Percentiles rank a stretch among this genome's conserved stretches.
These are phyloP conservation scores for Kazachstania viticola DNA, from an alignment of 805 yeast genomes.

Conservation along the genomic window DNA sequence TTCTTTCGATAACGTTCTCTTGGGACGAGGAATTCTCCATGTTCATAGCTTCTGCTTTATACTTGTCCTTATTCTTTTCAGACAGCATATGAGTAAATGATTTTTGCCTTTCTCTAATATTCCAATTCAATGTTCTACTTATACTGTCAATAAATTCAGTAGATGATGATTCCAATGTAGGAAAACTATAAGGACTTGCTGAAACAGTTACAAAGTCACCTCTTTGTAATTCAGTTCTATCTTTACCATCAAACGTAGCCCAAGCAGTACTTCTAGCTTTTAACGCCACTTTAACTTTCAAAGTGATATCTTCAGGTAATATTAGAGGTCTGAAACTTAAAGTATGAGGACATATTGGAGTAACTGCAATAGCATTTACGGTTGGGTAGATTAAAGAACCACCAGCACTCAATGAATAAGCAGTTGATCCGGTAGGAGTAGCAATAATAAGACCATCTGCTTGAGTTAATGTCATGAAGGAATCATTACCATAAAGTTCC, in stretches of 20 bases:
- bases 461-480: conserved; percentile 76
- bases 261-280: conserved; percentile 84
- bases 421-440: conserved; percentile 94
- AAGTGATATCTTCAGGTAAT: conserved; percentile 83
- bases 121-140: conserved; percentile 85
- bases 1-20: conserved; percentile 2
- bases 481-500: conserved; percentile 81
- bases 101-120: conserved; percentile 78
- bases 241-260: conserved; percentile 94
- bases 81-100: conserved; percentile 57
- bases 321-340: conserved; percentile 85
- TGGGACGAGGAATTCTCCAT: background rate
- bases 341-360: conserved; percentile 95
- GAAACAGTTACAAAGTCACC: conserved; percentile 81
- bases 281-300: conserved; percentile 73
- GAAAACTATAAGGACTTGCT: conserved; percentile 88
- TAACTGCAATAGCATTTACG: conserved; percentile 81
- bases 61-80: conserved; percentile 41
- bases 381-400: conserved; percentile 93
- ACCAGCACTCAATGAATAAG: conserved; percentile 90
- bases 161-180: conserved; percentile 68
- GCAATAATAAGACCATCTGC: conserved; percentile 91
- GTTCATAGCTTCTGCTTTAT: conserved; percentile 17
- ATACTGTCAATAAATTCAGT: conserved; percentile 78
- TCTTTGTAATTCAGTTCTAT: conserved; percentile 62